phyloP scores from a whole-genome alignment of 257 asterid genomes.

The Apocynum venetum region DNA sequence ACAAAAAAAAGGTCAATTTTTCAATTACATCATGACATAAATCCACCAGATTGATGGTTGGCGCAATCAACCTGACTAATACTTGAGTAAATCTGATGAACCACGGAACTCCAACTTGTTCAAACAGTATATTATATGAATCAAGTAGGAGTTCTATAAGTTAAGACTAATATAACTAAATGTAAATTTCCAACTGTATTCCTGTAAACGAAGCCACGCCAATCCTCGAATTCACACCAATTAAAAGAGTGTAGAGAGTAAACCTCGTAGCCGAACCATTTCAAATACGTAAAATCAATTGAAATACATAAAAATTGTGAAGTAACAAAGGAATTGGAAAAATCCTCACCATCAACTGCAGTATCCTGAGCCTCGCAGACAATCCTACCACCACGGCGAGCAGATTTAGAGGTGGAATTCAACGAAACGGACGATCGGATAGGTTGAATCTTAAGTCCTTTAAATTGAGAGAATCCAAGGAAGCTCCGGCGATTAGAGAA shows the following conservation, averaged over 20 bases:
- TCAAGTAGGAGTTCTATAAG: not conserved
- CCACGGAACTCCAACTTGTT: not conserved
- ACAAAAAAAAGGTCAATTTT: not conserved
- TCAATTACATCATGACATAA: not conserved
- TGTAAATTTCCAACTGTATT: not conserved
- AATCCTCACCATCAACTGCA: slow-evolving; percentile 51
- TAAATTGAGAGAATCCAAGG: slow-evolving; percentile 52
- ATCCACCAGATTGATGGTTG: not conserved
- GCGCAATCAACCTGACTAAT: not conserved
- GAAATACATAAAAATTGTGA: not conserved
- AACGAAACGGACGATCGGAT: slow-evolving; percentile 31
- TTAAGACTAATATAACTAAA: not conserved
- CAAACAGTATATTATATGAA: not conserved
- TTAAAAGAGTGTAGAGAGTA: not conserved
- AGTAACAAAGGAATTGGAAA: not conserved
- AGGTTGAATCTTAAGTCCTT: slow-evolving; percentile 61
- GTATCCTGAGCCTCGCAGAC: slow-evolving; percentile 83
- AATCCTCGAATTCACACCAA: not conserved
- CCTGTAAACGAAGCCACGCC: not conserved
- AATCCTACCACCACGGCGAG: slow-evolving; percentile 44
- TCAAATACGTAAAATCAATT: not conserved
- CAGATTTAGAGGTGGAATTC: slow-evolving; percentile 31
- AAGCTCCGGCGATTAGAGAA: slow-evolving; percentile 33
- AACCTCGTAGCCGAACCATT: not conserved
- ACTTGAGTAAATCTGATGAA: not conserved